phyloP scores from a whole-genome alignment of 2,329 filamentous ascomycete genomes.

The Rhinocladiella similis region DNA sequence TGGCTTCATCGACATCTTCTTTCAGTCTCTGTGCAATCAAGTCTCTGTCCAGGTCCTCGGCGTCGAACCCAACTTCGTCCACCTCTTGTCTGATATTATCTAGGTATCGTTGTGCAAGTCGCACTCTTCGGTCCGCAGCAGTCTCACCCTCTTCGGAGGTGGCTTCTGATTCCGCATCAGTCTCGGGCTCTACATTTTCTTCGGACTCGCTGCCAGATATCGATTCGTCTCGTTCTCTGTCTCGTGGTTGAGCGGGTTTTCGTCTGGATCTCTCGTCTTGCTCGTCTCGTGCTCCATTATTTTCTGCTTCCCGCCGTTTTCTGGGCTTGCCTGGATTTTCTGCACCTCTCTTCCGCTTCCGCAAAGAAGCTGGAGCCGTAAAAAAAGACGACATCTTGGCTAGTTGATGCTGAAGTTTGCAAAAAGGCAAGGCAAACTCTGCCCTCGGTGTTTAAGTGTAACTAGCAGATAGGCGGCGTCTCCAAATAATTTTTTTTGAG shows the following conservation, averaged over 20 bases:
- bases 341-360: constrained; percentile 79
- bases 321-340: constrained; percentile 43
- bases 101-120: constrained; percentile 88
- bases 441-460: background rate
- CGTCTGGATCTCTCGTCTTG: constrained; percentile 32
- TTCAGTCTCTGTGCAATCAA: constrained; percentile 86
- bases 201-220: constrained; percentile 83
- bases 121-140: constrained; percentile 79
- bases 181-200: constrained; percentile 59
- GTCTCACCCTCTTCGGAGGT: constrained; percentile 70
- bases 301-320: constrained; percentile 46
- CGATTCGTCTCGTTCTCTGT: constrained; percentile 65
- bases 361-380: constrained; percentile 79
- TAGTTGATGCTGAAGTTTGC: too few relatives aligned
- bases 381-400: constrained; percentile 88
- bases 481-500: background rate
- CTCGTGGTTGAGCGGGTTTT: constrained; percentile 45
- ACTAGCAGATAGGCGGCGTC: background rate
- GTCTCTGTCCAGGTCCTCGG: constrained; percentile 88
- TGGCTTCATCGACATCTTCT: constrained; percentile 88
- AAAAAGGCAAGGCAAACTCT: background rate
- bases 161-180: constrained; percentile 61
- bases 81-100: constrained; percentile 84
- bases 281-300: constrained; percentile 46
- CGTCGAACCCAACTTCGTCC: constrained; percentile 85